Base-by-base conservation (phyloP, 2,329 filamentous ascomycete species). In the Xylaria multiplex region DNA sequence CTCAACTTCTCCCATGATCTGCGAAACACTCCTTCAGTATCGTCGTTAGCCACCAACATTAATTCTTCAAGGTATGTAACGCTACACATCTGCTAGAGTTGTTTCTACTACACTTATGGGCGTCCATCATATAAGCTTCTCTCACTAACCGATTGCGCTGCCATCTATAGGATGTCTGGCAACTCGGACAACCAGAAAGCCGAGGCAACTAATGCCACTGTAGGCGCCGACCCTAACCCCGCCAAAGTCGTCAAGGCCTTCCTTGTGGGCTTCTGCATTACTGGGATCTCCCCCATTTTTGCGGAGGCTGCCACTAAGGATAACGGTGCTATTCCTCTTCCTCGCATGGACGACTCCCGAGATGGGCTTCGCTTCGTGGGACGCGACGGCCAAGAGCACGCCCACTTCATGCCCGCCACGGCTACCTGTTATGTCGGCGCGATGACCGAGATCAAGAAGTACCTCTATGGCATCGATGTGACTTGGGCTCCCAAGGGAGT, bases 371-470 rank as follows among this genome's bases (percentile, higher is more conserved):
- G 57, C 58, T 65, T 62, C 45, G 58, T 65, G 24, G 19, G 35
- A 13, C 22, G 27, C 45, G 14, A 57, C 13, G 52, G 58, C 14
- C 24, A 42, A 32, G 58, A 65, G 35, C 7, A 22, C 7, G 3
- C 7, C 22, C 1, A 27, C n/a, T 56, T 11, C 43, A 53, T 50
- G 9, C 57, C 62, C 16, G 1, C 16, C 57, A 40, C 32, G 1
- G 32, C n/a, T 14, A n/a, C 9, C 14, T 57, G 50, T 42, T 46
- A 22, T 16, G 6, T 45, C 22, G 62, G 62, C 14, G 62, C 50
- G 30, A 35, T 61, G 27, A 30, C 19, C 14, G 62, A 65, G 45
- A 52, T 62, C 58, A 65, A 65, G 52, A 65, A 65, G 46, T 65
- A 65, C 32, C 50, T 65, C 35, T 62, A 57, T 13, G 46, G 9